Evolutionary conservation across 305 asterid species (phyloP).

Genomic region (Fraxinus sp.): DNA sequence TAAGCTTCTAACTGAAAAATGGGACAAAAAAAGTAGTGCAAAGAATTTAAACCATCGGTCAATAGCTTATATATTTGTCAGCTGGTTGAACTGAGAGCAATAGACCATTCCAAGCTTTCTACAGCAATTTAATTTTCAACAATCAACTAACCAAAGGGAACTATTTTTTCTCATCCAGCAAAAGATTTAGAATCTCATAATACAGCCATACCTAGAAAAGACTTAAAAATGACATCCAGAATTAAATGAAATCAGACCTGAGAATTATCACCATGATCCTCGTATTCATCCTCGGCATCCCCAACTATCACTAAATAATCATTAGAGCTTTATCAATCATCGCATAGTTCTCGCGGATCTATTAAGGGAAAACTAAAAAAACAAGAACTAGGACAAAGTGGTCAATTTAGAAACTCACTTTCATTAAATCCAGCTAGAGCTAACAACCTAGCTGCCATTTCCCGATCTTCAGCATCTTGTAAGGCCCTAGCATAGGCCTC

Average conservation of each 20-base stretch:
- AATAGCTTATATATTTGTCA: neutral
- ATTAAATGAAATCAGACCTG: constrained; percentile 47
- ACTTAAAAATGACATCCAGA: neutral
- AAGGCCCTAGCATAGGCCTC: constrained; percentile 97
- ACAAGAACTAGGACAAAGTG: constrained; percentile 14
- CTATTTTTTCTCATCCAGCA: constrained; percentile 10
- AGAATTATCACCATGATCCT: constrained; percentile 51
- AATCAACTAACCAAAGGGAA: constrained; percentile 2
- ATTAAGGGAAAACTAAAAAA: neutral
- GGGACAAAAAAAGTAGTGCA: neutral
- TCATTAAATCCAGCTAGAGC: constrained; percentile 78
- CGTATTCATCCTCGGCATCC: constrained; percentile 26
- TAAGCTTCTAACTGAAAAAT: neutral
- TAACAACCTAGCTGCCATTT: constrained; percentile 84
- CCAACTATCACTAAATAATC: constrained; percentile 50
- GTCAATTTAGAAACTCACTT: constrained; percentile 34
- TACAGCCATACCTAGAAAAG: neutral
- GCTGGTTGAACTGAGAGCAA: neutral
- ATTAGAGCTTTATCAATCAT: constrained; percentile 24
- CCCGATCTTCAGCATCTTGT: constrained; percentile 90
- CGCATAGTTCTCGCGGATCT: constrained; percentile 6
- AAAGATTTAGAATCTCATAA: constrained; percentile 5
- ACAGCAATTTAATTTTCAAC: neutral
- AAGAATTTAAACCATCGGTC: neutral
- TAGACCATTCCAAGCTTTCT: neutral